Evolutionary conservation across 352 stramenopile genomes (phyloP).

Genomic region (Globisporangium sylvaticum): DNA sequence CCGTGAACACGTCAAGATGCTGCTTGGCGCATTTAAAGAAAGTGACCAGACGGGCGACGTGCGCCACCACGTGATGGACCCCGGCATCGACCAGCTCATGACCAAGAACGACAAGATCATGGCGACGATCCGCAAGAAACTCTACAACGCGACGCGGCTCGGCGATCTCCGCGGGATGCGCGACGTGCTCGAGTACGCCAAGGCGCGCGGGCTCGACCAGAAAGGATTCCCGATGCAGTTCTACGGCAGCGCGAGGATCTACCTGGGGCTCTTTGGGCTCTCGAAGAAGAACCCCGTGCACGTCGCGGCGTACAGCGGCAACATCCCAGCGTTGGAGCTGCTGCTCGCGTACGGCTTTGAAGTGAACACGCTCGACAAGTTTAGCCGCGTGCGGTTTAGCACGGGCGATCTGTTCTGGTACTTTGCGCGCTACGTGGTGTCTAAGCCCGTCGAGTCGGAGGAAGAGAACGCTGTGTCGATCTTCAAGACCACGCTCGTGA

Average conservation of each 20-base stretch:
- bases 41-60: slow-evolving; percentile 74
- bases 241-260: slow-evolving; percentile 45
- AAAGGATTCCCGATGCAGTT: slow-evolving; percentile 56
- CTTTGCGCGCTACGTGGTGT: slow-evolving; percentile 70
- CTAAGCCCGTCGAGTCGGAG: slow-evolving; percentile 35
- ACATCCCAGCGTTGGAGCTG: slow-evolving; percentile 62
- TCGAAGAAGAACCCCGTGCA: slow-evolving; percentile 82
- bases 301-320: slow-evolving; percentile 68
- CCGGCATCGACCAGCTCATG: slow-evolving; percentile 50
- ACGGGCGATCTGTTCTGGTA: slow-evolving; percentile 84
- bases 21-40: slow-evolving; percentile 76
- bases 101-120: slow-evolving; percentile 52
- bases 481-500: slow-evolving; percentile 83
- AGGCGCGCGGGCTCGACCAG: slow-evolving; percentile 33
- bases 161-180: slow-evolving; percentile 64
- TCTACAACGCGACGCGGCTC: slow-evolving; percentile 71
- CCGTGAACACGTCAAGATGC: slow-evolving; percentile 83
- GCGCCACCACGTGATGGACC: slow-evolving; percentile 58
- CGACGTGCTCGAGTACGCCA: slow-evolving; percentile 50
- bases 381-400: slow-evolving; percentile 69
- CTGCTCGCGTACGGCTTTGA: slow-evolving; percentile 52
- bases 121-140: slow-evolving; percentile 50
- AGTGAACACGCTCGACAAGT: slow-evolving; percentile 70
- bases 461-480: slow-evolving; percentile 71
- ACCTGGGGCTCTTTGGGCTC: slow-evolving; percentile 52